Percentiles rank a stretch among this genome's conserved stretches.
phyloP scores from a whole-genome alignment of 768 basidiomycete species.

The Rubroboletus satanas region DNA sequence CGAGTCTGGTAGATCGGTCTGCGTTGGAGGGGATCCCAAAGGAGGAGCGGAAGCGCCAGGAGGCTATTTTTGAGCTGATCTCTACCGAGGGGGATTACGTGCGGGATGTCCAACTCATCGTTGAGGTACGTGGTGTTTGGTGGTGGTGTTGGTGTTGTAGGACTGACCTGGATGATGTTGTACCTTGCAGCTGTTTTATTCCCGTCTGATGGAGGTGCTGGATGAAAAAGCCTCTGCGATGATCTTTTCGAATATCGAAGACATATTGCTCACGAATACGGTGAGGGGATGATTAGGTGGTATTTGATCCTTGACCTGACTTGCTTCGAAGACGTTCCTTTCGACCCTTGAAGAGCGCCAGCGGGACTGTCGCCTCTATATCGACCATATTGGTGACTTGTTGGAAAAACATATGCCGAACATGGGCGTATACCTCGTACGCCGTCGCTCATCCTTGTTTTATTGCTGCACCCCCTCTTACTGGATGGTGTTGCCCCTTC shows the following conservation, averaged over 20 bases:
- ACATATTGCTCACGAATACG: slow-evolving; percentile 85
- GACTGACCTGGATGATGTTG: not conserved
- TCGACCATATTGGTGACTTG: slow-evolving; percentile 86
- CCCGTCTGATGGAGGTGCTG: slow-evolving; percentile 65
- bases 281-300: slow-evolving; percentile 36
- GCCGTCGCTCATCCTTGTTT: slow-evolving; percentile 8
- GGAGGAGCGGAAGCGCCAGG: slow-evolving; percentile 82
- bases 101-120: slow-evolving; percentile 85
- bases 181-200: slow-evolving; percentile 71
- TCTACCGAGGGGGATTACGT: slow-evolving; percentile 88
- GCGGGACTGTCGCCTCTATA: slow-evolving; percentile 85
- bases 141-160: too few relatives aligned
- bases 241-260: slow-evolving; percentile 92
- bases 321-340: slow-evolving; percentile 58
- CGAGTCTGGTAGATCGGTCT: slow-evolving; percentile 82
- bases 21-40: slow-evolving; percentile 78
- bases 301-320: not conserved
- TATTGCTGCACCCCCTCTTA: not conserved
- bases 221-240: slow-evolving; percentile 74
- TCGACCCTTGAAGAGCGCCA: slow-evolving; percentile 90
- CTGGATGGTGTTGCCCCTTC: not conserved
- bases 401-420: slow-evolving; percentile 68
- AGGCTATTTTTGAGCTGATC: slow-evolving; percentile 95
- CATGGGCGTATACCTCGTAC: slow-evolving; percentile 78
- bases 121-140: slow-evolving; percentile 56